Evolutionary conservation across 768 basidiomycete genomes (phyloP), one percentile per base, ranked within the genome.

Genomic region (Galerina marginata): DNA sequence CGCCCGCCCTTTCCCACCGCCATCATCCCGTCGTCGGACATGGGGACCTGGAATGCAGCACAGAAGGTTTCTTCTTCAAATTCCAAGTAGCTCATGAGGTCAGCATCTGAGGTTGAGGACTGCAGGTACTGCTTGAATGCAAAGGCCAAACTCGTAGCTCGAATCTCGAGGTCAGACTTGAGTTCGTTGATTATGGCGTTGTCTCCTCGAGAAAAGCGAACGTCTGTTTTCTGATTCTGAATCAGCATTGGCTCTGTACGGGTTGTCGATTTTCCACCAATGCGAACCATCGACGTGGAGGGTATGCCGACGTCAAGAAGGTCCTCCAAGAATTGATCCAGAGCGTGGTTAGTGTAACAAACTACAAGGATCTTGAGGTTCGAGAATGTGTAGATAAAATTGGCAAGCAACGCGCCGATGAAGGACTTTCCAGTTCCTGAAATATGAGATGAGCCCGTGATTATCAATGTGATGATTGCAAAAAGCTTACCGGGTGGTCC

Each of bases 371-470:
- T 89, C 0, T 69, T 84, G 52, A 79, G 75, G 0, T 65, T 15
- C 0, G 83, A 82, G 54, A 72, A 71, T 12, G 84, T 79, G 49
- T 89, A 81, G 4, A 89, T 70, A 3, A 81, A 74, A 64, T 89
- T 90, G 0, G 87, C 87, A 0, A 90, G 71, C 1, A 90, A 75
- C 0, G 87, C 86, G 0, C 90, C 89, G 23, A 91, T 85, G 66
- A 89, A 89, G 0, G 88, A 89, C 58, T 91, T 91, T 1, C 89
- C 90, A 0, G 89, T 91, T 1, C 89, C 90, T 90, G 51, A 12
- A 40, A 25, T 14, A 4, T 11, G 23, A 33, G 23, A 26, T 7
- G 20, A 26, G 14, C 39, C 43, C 36, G 16, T 26, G 15, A 15
- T 14, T 64, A 6, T 74, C 6, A n/a, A 83, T 75, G 2, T 54